A percentile compares a stretch with the other conserved stretches of the same genome.
Evolutionary conservation across 129 eudicot genomes (phyloP).

Genomic region (Artemisia argyi): DNA sequence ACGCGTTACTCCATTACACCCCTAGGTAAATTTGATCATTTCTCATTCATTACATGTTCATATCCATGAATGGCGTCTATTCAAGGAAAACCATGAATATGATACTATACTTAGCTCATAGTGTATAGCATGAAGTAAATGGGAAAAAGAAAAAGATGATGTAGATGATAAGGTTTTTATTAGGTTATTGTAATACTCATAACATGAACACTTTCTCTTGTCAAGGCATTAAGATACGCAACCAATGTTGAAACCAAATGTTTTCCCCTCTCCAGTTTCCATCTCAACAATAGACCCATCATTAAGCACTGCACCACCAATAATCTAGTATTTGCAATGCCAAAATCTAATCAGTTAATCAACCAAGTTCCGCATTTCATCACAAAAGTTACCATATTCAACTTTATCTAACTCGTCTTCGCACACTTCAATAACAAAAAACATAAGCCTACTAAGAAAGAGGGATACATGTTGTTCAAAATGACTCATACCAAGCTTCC

Average conservation of each 20-base stretch:
- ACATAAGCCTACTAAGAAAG: background rate
- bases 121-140: constrained; percentile 21
- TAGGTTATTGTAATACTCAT: constrained; percentile 15
- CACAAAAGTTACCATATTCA: background rate
- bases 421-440: constrained; percentile 5
- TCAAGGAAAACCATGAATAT: constrained; percentile 11
- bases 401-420: background rate
- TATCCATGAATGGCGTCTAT: constrained; percentile 7
- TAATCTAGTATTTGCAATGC: constrained; percentile 50
- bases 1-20: background rate
- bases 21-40: constrained; percentile 20
- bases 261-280: constrained; percentile 97
- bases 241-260: constrained; percentile 95
- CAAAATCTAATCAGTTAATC: constrained; percentile 7
- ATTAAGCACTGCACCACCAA: constrained; percentile 94
- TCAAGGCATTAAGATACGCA: constrained; percentile 96
- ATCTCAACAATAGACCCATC: constrained; percentile 94
- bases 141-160: background rate
- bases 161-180: constrained; percentile 8
- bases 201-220: constrained; percentile 86
- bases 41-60: constrained; percentile 12
- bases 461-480: constrained; percentile 89
- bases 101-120: constrained; percentile 11
- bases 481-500: constrained; percentile 95
- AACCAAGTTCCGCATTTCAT: background rate